Evolutionary conservation across 1,284 basidiomycete species (phyloP), one percentile per base, ranked within the genome.

Genomic region (Singerocomus inundabilis): DNA sequence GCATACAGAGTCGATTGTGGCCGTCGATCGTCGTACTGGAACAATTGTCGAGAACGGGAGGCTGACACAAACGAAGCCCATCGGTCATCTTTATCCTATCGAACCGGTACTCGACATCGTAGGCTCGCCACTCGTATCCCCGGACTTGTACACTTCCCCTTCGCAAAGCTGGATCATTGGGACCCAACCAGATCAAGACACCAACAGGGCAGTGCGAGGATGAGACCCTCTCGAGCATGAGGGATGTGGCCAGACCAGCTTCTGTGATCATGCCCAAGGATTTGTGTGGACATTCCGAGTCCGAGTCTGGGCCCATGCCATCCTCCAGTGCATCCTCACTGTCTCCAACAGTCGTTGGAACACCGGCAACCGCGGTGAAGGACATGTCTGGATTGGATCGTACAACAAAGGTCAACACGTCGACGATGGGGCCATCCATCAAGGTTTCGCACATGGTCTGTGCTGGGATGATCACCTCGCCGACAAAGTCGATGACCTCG

Each of bases 111-210:
- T 13, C 37, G 1, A 7, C 5, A 11, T 15, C 9, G n/a, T 7
- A 1, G 13, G 30, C 24, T 45, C 40, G 1, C 24, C 44, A 1
- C 40, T 30, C 0, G 6, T 18, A 1, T 44, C 48, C 3, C 45
- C 58, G 7, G 10, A 24, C 15, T 13, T 46, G n/a, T 51, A 36
- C 7, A 47, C 55, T 0, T 48, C 34, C 18, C 47, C 29, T 10
- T 52, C 50, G 1, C 58, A 39, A 25, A 56, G 13, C 16, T 45
- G 47, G 57, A 35, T 15, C 1, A 36, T 57, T 13, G 8, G 29
- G 32, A 6, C 24, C 21, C 8, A 18, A 38, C 5, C 34, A 25
- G 5, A 25, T 26, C 16, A 32, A 40, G 24, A 45, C 35, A 2
- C 15, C 28, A 13, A 18, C 26, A 1, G 37, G 18, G 4, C 33